phyloP scores from a whole-genome alignment of 2,329 filamentous ascomycete species.

The Tolypocladium nubicola region DNA sequence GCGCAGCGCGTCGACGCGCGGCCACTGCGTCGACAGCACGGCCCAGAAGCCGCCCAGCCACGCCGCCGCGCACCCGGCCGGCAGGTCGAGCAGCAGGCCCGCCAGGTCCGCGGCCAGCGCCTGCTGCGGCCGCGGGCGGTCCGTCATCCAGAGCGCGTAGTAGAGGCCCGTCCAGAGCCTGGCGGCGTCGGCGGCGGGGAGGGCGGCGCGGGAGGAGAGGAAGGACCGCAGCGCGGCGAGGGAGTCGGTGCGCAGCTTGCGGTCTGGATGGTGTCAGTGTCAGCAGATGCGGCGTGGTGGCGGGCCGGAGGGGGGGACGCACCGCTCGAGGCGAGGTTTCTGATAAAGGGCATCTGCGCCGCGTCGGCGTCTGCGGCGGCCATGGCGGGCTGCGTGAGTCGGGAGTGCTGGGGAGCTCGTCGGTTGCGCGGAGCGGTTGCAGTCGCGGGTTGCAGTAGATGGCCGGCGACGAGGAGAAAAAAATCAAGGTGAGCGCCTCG shows the following conservation, averaged over 20 bases:
- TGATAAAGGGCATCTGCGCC: constrained; percentile 61
- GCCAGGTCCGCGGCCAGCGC: constrained; percentile 70
- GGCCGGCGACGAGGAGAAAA: constrained; percentile 2
- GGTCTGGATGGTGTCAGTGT: too few species aligned
- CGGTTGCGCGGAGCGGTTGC: too few species aligned
- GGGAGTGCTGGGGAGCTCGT: too few species aligned
- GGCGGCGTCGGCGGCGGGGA: constrained; percentile 61
- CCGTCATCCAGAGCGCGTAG: constrained; percentile 89
- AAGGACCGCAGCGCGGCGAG: constrained; percentile 68
- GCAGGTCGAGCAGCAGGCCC: constrained; percentile 48
- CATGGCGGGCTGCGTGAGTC: constrained; percentile 6
- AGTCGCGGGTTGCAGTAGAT: too few species aligned
- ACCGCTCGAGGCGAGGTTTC: constrained; percentile 79
- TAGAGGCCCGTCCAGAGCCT: constrained; percentile 95
- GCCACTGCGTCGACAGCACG: constrained; percentile 60
- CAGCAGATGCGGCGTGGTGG: too few species aligned
- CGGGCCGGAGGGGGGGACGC: constrained; percentile 16
- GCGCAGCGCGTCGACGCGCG: constrained; percentile 62
- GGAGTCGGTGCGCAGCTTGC: constrained; percentile 65
- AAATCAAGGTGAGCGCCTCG: constrained; percentile 8
- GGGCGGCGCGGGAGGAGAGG: constrained; percentile 50
- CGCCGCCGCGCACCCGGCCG: constrained; percentile 27
- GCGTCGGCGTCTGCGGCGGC: constrained; percentile 17
- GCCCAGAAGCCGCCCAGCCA: constrained; percentile 61
- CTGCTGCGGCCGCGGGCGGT: constrained; percentile 81